These are phyloP conservation scores for Diaporthe citri DNA, from an alignment of 2,329 filamentous ascomycete genomes.

Conservation along the genomic window DNA sequence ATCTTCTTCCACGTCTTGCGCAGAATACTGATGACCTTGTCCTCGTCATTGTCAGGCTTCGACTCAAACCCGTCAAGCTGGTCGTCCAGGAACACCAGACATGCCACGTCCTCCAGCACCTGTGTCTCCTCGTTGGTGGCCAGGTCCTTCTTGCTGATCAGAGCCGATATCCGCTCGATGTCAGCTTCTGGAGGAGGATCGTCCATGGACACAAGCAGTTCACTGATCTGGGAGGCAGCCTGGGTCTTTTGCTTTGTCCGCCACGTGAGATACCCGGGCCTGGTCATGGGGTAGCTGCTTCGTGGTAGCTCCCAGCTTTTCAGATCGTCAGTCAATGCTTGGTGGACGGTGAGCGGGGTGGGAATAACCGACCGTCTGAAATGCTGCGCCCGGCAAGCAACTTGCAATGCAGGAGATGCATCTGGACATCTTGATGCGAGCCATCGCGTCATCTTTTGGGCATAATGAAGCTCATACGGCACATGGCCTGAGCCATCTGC, in stretches of 20 bases:
- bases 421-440: slow-evolving; percentile 70
- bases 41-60: slow-evolving; percentile 75
- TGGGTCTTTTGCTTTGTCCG: slow-evolving; percentile 80
- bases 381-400: slow-evolving; percentile 88
- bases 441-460: slow-evolving; percentile 82
- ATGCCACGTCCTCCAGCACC: slow-evolving; percentile 86
- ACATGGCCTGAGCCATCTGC: slow-evolving; percentile 56
- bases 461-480: slow-evolving; percentile 87
- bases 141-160: slow-evolving; percentile 85
- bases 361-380: slow-evolving; percentile 69
- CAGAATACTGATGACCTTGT: slow-evolving; percentile 79
- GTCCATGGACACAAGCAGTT: slow-evolving; percentile 61
- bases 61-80: slow-evolving; percentile 85
- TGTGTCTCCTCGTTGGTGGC: slow-evolving; percentile 73
- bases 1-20: slow-evolving; percentile 84
- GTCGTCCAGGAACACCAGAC: slow-evolving; percentile 88
- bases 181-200: slow-evolving; percentile 61
- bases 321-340: slow-evolving; percentile 6
- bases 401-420: slow-evolving; percentile 75
- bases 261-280: slow-evolving; percentile 84
- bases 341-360: slow-evolving; percentile 21
- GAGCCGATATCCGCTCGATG: slow-evolving; percentile 71
- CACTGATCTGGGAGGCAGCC: slow-evolving; percentile 64
- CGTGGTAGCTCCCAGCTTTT: slow-evolving; percentile 84
- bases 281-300: slow-evolving; percentile 78